Evolutionary conservation across 768 basidiomycete genomes (phyloP).

Genomic region (Suillus subalutaceus): DNA sequence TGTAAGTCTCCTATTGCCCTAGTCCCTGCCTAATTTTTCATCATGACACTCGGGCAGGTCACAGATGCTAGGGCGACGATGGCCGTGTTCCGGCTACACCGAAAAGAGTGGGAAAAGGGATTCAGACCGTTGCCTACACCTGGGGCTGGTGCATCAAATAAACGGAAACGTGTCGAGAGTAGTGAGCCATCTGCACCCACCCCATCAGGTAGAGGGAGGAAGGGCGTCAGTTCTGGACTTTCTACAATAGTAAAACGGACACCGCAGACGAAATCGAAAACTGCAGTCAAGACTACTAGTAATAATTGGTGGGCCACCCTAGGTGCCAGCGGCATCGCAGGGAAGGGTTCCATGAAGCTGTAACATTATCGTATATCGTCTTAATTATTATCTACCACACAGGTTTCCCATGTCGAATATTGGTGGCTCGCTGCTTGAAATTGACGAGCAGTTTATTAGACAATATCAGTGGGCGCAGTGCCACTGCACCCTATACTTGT

Average conservation of each 20-base stretch:
- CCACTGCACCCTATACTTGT: background rate
- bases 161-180: conserved; percentile 19
- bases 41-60: conserved; percentile 51
- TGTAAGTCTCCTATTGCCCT: conserved; percentile 48
- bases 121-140: conserved; percentile 13
- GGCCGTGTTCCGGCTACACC: conserved; percentile 86
- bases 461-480: background rate
- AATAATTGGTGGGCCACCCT: conserved; percentile 6
- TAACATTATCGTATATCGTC: background rate
- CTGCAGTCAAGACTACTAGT: background rate
- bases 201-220: conserved; percentile 57
- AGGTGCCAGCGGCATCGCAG: background rate
- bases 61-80: conserved; percentile 94
- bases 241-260: conserved; percentile 48
- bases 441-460: background rate
- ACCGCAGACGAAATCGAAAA: background rate
- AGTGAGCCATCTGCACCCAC: background rate
- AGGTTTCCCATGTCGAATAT: background rate
- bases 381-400: background rate
- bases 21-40: conserved; percentile 2
- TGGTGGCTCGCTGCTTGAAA: background rate
- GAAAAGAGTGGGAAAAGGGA: conserved; percentile 79
- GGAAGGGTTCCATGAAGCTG: conserved; percentile 5
- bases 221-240: conserved; percentile 66
- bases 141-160: conserved; percentile 9